A percentile compares a stretch with the other conserved stretches of the same genome.
Evolutionary conservation across 345 rosid species (phyloP).

Genomic region (Sonneratia alba): DNA sequence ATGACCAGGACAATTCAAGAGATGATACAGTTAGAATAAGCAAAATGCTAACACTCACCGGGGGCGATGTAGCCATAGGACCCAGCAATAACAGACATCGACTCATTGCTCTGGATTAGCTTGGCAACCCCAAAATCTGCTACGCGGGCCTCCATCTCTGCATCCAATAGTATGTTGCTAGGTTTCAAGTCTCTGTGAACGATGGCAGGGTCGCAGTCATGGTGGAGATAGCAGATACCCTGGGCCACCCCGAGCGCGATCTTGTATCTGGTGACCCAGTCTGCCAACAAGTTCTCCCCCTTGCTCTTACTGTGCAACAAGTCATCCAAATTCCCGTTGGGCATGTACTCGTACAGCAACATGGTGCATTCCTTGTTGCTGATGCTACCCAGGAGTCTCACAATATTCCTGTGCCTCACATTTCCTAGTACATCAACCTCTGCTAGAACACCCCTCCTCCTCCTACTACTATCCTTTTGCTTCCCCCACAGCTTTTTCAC

Average conservation of each 20-base stretch:
- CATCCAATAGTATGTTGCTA: constrained; percentile 72
- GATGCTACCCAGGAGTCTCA: constrained; percentile 83
- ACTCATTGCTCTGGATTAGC: constrained; percentile 59
- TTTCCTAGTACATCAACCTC: constrained; percentile 42
- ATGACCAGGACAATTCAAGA: no score
- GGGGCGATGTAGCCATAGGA: constrained; percentile 99
- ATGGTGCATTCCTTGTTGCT: constrained; percentile 84
- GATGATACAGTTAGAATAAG: neutral
- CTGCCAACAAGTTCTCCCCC: constrained; percentile 53
- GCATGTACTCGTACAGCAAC: constrained; percentile 35
- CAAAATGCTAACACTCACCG: constrained; percentile 29
- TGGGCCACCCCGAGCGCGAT: constrained; percentile 94
- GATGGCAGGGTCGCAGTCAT: constrained; percentile 88
- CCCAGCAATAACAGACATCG: constrained; percentile 97
- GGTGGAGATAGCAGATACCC: constrained; percentile 95
- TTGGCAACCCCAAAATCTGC: constrained; percentile 36
- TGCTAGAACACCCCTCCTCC: constrained; percentile 49
- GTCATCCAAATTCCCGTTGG: constrained; percentile 63
- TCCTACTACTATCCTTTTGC: constrained; percentile 45
- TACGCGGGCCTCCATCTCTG: constrained; percentile 77
- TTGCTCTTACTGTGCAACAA: constrained; percentile 67
- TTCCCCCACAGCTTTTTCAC: constrained; percentile 92
- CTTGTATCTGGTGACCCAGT: constrained; percentile 73
- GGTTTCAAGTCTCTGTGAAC: constrained; percentile 95
- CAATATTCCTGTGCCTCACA: constrained; percentile 89